Conservation (phyloP, 2,329 filamentous ascomycete species). For the Coniochaeta hoffmannii region DNA sequence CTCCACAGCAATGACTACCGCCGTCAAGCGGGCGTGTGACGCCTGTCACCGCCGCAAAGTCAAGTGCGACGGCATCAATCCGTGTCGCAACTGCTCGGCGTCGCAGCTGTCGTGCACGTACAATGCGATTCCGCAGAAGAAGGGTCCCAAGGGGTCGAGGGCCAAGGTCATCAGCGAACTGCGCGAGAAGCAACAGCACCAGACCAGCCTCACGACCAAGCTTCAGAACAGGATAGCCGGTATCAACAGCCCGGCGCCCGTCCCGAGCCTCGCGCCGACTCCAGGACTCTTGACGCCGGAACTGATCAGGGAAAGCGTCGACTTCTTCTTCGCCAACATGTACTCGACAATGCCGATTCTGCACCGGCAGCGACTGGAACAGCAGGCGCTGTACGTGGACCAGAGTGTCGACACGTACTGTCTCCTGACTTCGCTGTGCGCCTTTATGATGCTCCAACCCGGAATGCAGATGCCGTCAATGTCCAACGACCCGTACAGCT, state of each 20-base stretch:
- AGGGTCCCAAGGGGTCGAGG: conserved; percentile 66
- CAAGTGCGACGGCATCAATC: conserved; percentile 64
- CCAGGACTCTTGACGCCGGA: conserved; percentile 54
- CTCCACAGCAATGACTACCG: conserved; percentile 34
- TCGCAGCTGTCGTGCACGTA: conserved; percentile 65
- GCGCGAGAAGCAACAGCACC: conserved; percentile 55
- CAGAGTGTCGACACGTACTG: conserved; percentile 57
- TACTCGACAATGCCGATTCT: conserved; percentile 58
- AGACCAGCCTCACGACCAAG: conserved; percentile 55
- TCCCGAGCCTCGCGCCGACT: conserved; percentile 42
- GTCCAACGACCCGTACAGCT: conserved; percentile 45
- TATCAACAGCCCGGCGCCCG: conserved; percentile 39
- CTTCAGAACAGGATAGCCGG: conserved; percentile 54
- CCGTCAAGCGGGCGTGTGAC: conserved; percentile 59
- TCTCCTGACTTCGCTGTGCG: conserved; percentile 55
- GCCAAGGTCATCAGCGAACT: conserved; percentile 71
- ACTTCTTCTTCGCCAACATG: conserved; percentile 63
- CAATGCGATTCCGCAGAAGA: conserved; percentile 69
- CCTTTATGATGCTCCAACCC: conserved; percentile 62
- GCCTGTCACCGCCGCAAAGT: conserved; percentile 69
- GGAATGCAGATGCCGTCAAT: conserved; percentile 50
- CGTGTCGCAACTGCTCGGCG: conserved; percentile 63
- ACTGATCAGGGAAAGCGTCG: conserved; percentile 57
- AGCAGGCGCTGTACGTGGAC: conserved; percentile 53
- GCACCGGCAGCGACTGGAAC: conserved; percentile 49